phyloP scores from a whole-genome alignment of 164 flowering plant genomes.

The Houttuynia cordata region DNA sequence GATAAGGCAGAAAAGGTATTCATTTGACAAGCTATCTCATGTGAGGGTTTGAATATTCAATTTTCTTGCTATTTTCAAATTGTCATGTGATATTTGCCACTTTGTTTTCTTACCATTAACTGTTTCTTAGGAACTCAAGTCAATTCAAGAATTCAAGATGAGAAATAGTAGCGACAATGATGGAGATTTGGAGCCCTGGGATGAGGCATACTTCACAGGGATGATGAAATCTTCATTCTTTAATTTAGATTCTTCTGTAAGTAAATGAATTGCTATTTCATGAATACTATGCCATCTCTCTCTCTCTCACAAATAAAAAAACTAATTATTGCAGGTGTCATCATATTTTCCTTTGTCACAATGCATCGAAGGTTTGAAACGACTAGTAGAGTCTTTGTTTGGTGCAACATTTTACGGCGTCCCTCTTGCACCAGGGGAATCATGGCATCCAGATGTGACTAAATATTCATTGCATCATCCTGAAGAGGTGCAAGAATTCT shows the following conservation, averaged over 20 bases:
- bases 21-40: neutral
- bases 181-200: conserved; percentile 87
- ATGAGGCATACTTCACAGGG: conserved; percentile 74
- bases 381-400: conserved; percentile 73
- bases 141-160: conserved; percentile 51
- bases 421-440: conserved; percentile 83
- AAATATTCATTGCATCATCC: conserved; percentile 85
- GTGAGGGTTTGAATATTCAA: neutral
- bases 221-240: conserved; percentile 72
- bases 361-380: conserved; percentile 86
- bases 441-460: conserved; percentile 91
- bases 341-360: conserved; percentile 75
- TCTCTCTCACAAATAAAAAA: neutral
- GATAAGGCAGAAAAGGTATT: conserved; percentile 80
- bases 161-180: conserved; percentile 24
- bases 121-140: conserved; percentile 50
- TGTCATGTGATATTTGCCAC: neutral
- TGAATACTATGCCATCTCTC: neutral
- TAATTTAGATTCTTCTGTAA: conserved; percentile 56
- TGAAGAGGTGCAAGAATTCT: conserved; percentile 51
- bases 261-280: conserved; percentile 8
- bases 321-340: conserved; percentile 49
- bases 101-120: conserved; percentile 1
- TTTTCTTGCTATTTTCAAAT: conserved; percentile 1
- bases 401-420: conserved; percentile 55